Conservation (phyloP, 1,284 basidiomycete species). For the Dichomitus squalens region DNA sequence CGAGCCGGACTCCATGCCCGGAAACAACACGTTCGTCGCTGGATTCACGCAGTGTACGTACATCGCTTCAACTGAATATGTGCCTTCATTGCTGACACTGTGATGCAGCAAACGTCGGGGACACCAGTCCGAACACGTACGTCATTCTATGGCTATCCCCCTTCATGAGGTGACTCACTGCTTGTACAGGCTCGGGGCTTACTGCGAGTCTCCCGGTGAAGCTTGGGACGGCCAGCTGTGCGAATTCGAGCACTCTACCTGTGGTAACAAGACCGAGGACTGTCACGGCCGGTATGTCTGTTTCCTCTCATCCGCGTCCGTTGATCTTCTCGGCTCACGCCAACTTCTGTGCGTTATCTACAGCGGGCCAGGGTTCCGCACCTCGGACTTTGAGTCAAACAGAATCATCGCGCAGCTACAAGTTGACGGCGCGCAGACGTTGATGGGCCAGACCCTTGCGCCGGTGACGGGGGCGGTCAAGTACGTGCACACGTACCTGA, state of each 20-base stretch:
- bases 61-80: not conserved
- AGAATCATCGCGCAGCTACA: slow-evolving; percentile 68
- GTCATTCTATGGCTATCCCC: slow-evolving; percentile 27
- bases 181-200: slow-evolving; percentile 49
- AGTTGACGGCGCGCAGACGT: slow-evolving; percentile 61
- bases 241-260: slow-evolving; percentile 70
- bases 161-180: not conserved
- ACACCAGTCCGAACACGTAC: slow-evolving; percentile 77
- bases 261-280: slow-evolving; percentile 66
- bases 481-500: slow-evolving; percentile 66
- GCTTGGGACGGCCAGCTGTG: slow-evolving; percentile 66
- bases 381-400: slow-evolving; percentile 75
- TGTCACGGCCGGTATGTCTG: slow-evolving; percentile 68
- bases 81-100: not conserved
- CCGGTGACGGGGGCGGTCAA: slow-evolving; percentile 60
- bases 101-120: slow-evolving; percentile 69
- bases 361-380: slow-evolving; percentile 72
- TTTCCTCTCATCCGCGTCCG: not conserved
- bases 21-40: slow-evolving; percentile 72
- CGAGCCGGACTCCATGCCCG: slow-evolving; percentile 67
- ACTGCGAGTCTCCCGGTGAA: slow-evolving; percentile 76
- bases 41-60: slow-evolving; percentile 70
- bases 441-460: slow-evolving; percentile 53
- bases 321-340: not conserved
- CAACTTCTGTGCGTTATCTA: no score